Conservation (phyloP, 208 protist species). For the Crithidia fasciculata region DNA sequence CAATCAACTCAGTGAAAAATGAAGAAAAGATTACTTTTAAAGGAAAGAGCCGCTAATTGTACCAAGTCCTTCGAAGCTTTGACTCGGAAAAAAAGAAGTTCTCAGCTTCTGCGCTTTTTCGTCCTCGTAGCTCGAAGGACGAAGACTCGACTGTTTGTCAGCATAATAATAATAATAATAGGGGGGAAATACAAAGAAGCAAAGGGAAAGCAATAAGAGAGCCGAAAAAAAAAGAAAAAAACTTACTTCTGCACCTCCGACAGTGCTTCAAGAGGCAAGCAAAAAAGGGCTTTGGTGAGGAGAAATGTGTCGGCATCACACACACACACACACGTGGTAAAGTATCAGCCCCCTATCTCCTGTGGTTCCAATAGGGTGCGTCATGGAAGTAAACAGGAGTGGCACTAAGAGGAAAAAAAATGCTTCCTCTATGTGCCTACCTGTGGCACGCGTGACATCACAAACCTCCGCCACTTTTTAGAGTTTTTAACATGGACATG, state of each 20-base stretch:
- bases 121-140: too few species aligned
- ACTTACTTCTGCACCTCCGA: not conserved
- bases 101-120: not conserved
- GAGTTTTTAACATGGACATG: not conserved
- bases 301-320: not conserved
- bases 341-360: constrained; percentile 31
- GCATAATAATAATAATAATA: constrained; percentile 1
- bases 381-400: constrained; percentile 15
- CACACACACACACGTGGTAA: not conserved
- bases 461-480: constrained; percentile 8
- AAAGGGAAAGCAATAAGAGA: not conserved
- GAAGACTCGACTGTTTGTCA: too few species aligned
- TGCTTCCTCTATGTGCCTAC: not conserved
- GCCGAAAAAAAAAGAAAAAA: constrained; percentile 2
- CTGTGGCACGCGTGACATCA: not conserved
- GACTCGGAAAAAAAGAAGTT: not conserved
- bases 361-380: constrained; percentile 37
- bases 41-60: not conserved
- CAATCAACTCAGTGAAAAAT: not conserved
- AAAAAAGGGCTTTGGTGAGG: not conserved
- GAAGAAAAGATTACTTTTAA: constrained; percentile 16
- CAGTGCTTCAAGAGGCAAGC: not conserved
- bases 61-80: too few species aligned
- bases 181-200: not conserved
- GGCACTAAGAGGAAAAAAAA: constrained; percentile 1